Evolutionary conservation across 139 green algal species (phyloP), one percentile per base, ranked within the genome.

Genomic region (Chlorella sp.): DNA sequence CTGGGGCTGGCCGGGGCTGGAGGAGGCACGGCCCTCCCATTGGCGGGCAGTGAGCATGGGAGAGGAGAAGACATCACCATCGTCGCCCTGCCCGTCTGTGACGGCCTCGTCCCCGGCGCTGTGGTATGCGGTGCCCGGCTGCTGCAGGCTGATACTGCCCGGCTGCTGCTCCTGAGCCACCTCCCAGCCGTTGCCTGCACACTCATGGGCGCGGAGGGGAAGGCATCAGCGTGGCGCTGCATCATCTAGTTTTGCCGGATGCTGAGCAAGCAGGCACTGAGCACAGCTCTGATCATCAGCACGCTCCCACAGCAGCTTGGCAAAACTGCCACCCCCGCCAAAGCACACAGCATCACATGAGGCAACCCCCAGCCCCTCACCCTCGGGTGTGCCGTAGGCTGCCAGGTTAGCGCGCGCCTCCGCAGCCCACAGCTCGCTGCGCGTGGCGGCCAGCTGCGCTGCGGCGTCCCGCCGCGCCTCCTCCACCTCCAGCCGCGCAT

Each of bases 61-160:
- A 6, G 77, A 83, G 58, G 58, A 73, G 19, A 83, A 83, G 22
- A 83, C 32, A 34, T 83, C 77, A 11, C n/a, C 38, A 64, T 62
- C 77, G 34, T 51, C 54, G 24, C 30, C 76, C n/a, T 81, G 58
- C n/a, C 28, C 76, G 24, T 72, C 60, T 22, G 20, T 40, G 14
- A 26, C 76, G 5, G 76, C 54, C 3, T 70, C 77, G 40, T 69
- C 56, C 0, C 60, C 60, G 4, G 40, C 60, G 40, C 38, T 62
- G 38, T 73, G 77, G 60, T 83, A 83, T 1, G 77, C 38, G 4
- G 77, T 83, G 77, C 77, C 77, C 3, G 77, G 77, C 43, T 56
- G 78, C 40, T 48, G 64, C n/a, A 84, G 44, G 79, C 79, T 84
- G 79, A 84, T 76, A 64, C 79, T 84, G 64, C 79, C 62, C 51